Evolutionary conservation across 1,139 yeast genomes (phyloP).

Genomic region (Suhomyces panamericanus): DNA sequence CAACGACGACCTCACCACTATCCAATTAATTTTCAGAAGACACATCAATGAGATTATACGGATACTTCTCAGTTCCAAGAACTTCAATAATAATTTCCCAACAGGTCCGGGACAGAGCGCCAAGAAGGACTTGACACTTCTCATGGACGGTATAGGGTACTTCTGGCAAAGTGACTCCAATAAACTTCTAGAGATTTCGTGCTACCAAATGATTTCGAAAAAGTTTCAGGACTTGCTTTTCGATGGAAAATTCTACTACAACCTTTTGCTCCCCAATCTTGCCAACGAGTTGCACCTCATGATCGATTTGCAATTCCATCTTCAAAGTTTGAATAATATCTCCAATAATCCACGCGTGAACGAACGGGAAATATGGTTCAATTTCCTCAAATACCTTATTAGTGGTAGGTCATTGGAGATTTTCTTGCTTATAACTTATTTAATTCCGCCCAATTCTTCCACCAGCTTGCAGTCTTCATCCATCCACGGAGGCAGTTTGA

Average conservation of each 20-base stretch:
- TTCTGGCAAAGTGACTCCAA: conserved; percentile 46
- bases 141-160: conserved; percentile 48
- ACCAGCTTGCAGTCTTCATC: conserved; percentile 43
- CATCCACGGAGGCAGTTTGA: conserved; percentile 43
- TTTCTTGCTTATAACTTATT: conserved; percentile 42
- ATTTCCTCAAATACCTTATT: conserved; percentile 43
- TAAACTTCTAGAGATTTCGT: conserved; percentile 43
- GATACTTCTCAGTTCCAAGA: conserved; percentile 42
- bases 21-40: conserved; percentile 48
- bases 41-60: conserved; percentile 49
- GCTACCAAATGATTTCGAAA: conserved; percentile 43
- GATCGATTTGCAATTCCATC: conserved; percentile 47
- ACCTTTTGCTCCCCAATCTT: conserved; percentile 37
- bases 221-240: conserved; percentile 40
- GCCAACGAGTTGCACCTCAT: conserved; percentile 45
- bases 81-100: conserved; percentile 28
- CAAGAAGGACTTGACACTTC: conserved; percentile 27
- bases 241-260: conserved; percentile 36
- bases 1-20: conserved; percentile 51
- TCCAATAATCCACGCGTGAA: conserved; percentile 22
- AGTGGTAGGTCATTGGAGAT: conserved; percentile 48
- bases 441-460: conserved; percentile 47
- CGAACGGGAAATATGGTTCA: conserved; percentile 47
- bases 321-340: conserved; percentile 36
- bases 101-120: conserved; percentile 15